Evolutionary conservation across 2,329 filamentous ascomycete species (phyloP).

Genomic region (Phaeosphaeria sp.): DNA sequence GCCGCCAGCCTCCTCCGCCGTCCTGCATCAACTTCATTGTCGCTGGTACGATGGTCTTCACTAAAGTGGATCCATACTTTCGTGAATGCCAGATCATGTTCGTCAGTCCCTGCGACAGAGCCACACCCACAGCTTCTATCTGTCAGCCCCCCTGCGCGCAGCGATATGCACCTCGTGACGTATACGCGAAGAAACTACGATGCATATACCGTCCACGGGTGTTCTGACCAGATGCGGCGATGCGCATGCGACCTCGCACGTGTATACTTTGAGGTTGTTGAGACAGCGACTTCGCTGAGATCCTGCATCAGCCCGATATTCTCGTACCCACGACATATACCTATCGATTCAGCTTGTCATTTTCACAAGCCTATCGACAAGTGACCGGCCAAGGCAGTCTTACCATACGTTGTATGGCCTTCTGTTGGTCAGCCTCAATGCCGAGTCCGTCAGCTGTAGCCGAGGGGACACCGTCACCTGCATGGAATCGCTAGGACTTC

Average conservation of each 20-base stretch:
- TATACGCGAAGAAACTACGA: not conserved
- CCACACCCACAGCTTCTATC: not conserved
- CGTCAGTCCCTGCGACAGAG: not conserved
- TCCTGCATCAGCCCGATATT: not conserved
- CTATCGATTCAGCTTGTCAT: not conserved
- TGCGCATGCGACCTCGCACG: constrained; percentile 4
- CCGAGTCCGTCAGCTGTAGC: not conserved
- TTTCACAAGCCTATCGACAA: not conserved
- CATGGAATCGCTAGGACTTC: not conserved
- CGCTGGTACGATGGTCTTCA: not conserved
- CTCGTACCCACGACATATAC: not conserved
- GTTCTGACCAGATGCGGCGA: not conserved
- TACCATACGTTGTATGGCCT: not conserved
- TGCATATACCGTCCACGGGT: not conserved
- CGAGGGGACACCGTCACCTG: constrained; percentile 1
- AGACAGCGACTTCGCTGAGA: not conserved
- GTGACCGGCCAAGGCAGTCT: not conserved
- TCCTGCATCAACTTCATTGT: not conserved
- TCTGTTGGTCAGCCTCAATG: not conserved
- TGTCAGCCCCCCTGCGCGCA: not conserved
- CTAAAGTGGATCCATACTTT: not conserved
- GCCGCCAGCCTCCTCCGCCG: not conserved
- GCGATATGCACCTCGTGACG: not conserved
- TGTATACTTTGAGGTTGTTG: not conserved
- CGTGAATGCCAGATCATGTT: not conserved